Conservation (phyloP, 805 yeast species). For the Candida pseudofarinosa region DNA sequence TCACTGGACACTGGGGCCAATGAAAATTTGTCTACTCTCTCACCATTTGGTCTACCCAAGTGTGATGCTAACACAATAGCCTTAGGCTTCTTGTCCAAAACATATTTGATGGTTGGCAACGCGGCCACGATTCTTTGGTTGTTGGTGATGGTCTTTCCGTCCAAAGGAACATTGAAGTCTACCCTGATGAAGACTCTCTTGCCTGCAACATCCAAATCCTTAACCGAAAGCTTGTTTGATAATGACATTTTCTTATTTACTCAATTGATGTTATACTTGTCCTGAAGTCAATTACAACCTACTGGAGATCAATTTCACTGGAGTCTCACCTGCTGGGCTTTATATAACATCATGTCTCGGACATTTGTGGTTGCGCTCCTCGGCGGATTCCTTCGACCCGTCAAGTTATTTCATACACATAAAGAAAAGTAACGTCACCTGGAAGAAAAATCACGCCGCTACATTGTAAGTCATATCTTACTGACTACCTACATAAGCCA, state of each 20-base stretch:
- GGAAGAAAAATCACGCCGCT: no score
- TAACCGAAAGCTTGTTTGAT: conserved; percentile 87
- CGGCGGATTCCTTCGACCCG: conserved; percentile 9
- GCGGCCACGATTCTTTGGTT: conserved; percentile 99
- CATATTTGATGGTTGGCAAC: conserved; percentile 95
- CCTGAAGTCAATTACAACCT: not conserved
- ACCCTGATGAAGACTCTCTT: conserved; percentile 99
- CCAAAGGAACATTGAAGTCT: conserved; percentile 92
- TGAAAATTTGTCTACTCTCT: conserved; percentile 78
- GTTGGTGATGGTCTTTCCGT: conserved; percentile 95
- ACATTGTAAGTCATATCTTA: no score
- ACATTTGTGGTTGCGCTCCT: conserved; percentile 2
- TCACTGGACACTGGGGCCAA: conserved; percentile 91
- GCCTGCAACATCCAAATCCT: conserved; percentile 79
- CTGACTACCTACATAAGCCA: no score
- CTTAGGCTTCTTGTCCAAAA: conserved; percentile 86
- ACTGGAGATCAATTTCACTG: not conserved
- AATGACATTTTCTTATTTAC: conserved; percentile 64
- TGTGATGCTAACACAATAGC: conserved; percentile 92
- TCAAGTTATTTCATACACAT: no score
- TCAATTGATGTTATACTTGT: conserved; percentile 1
- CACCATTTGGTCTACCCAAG: conserved; percentile 99
- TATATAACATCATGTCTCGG: conserved; percentile 1
- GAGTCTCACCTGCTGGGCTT: not conserved
- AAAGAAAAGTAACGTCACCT: no score